Evolutionary conservation across 148 eudicot genomes (phyloP).

Genomic region (Rheum nobile): DNA sequence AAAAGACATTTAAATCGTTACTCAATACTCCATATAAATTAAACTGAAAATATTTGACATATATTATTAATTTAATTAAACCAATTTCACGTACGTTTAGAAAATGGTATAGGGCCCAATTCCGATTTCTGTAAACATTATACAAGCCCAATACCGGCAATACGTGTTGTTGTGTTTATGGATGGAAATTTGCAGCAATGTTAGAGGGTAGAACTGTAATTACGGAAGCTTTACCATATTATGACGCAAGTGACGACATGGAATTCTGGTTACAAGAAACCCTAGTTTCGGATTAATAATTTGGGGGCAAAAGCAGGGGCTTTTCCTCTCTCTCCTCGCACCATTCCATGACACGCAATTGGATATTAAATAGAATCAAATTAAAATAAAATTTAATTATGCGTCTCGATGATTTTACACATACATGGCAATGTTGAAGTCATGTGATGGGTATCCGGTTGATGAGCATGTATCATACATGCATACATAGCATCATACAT

Average conservation of each 20-base stretch:
- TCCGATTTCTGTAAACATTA: too few species aligned
- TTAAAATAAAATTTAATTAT: not conserved
- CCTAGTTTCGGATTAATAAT: conserved; percentile 4
- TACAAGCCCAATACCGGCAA: too few species aligned
- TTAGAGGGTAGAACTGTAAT: not conserved
- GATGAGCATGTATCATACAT: not conserved
- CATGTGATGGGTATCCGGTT: not conserved
- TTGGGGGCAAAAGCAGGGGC: not conserved
- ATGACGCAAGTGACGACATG: not conserved
- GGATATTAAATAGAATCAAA: not conserved
- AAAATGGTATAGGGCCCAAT: too few species aligned
- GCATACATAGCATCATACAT: too few species aligned
- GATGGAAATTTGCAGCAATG: not conserved
- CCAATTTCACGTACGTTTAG: too few species aligned
- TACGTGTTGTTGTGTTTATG: too few species aligned
- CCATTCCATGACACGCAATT: not conserved
- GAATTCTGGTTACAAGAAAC: not conserved
- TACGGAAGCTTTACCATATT: not conserved
- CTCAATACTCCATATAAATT: too few species aligned
- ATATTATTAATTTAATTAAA: too few species aligned
- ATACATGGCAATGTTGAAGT: not conserved
- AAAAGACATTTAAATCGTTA: too few species aligned
- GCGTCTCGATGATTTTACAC: not conserved
- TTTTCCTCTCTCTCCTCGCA: not conserved
- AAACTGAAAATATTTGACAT: too few species aligned